Percentiles rank a stretch among this genome's conserved stretches.
Conservation (phyloP, 352 stramenopile species). For the Pythium sukuiense region DNA sequence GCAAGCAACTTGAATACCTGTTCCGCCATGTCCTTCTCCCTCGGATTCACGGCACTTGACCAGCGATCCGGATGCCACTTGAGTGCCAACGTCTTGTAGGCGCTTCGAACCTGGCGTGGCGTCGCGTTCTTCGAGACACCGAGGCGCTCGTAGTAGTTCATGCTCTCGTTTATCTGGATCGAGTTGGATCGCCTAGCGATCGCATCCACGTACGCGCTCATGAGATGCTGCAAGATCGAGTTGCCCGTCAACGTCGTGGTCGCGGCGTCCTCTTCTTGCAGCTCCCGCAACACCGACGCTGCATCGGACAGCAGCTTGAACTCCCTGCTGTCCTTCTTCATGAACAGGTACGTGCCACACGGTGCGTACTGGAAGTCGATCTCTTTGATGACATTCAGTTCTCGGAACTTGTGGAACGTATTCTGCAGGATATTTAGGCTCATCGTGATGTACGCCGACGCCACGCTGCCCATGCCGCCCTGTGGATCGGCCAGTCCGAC, state of each 20-base stretch:
- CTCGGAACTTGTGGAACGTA: conserved; percentile 78
- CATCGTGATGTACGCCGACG: conserved; percentile 79
- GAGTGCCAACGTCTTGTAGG: conserved; percentile 76
- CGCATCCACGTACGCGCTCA: conserved; percentile 78
- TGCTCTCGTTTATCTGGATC: conserved; percentile 78
- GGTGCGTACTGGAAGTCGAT: conserved; percentile 76
- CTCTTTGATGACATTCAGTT: conserved; percentile 75
- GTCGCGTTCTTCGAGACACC: conserved; percentile 66
- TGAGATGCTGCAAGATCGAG: conserved; percentile 78
- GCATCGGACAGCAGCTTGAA: conserved; percentile 57
- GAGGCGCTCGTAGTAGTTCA: conserved; percentile 88
- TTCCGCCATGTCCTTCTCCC: conserved; percentile 70
- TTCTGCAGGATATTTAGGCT: conserved; percentile 79
- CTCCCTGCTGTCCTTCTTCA: conserved; percentile 55
- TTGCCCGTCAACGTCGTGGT: conserved; percentile 64
- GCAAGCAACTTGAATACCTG: conserved; percentile 83
- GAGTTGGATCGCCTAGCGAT: conserved; percentile 72
- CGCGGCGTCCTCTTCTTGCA: conserved; percentile 53
- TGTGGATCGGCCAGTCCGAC: conserved; percentile 28
- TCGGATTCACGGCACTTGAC: conserved; percentile 40
- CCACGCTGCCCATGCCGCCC: conserved; percentile 30
- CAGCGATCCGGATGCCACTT: conserved; percentile 88
- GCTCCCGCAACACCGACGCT: conserved; percentile 33
- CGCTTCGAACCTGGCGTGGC: conserved; percentile 60
- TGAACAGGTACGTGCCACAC: conserved; percentile 76